Evolutionary conservation across 495 filamentous ascomycete genomes (phyloP).

Genomic region (Penicillium cosmopolitanum): DNA sequence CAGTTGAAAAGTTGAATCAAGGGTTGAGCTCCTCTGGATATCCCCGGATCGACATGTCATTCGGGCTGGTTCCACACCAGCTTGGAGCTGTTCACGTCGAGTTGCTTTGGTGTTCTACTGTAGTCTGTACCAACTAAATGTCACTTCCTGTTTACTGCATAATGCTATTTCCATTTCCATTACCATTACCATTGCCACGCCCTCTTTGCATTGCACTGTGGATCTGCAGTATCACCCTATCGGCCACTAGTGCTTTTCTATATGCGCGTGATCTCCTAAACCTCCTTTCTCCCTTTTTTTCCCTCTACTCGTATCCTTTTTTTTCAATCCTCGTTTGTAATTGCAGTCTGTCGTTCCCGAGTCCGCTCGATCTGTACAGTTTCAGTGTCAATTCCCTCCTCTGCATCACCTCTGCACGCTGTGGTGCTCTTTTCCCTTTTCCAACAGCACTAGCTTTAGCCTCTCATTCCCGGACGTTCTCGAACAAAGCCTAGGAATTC

Average conservation of each 20-base stretch:
- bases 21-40: neutral
- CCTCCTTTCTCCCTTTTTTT: constrained; percentile 14
- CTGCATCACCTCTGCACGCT: constrained; percentile 5
- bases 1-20: neutral
- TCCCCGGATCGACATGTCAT: constrained; percentile 28
- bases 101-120: neutral
- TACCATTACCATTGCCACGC: neutral
- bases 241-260: constrained; percentile 9
- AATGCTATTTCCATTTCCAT: neutral
- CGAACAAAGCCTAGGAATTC: constrained; percentile 12
- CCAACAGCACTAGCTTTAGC: constrained; percentile 16
- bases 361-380: no score
- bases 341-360: neutral
- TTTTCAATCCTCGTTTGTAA: constrained; percentile 4
- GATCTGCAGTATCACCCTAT: constrained; percentile 11
- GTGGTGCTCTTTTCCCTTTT: constrained; percentile 13
- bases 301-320: neutral
- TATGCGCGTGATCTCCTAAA: constrained; percentile 18
- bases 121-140: no score
- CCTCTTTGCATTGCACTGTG: neutral
- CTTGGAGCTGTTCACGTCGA: neutral
- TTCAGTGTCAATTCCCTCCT: neutral
- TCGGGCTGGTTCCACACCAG: constrained; percentile 1
- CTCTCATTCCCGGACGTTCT: constrained; percentile 9
- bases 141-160: neutral